A percentile compares a stretch with the other conserved stretches of the same genome.
Conservation (phyloP, 441 rosid species). For the Corymbia calophylla region DNA sequence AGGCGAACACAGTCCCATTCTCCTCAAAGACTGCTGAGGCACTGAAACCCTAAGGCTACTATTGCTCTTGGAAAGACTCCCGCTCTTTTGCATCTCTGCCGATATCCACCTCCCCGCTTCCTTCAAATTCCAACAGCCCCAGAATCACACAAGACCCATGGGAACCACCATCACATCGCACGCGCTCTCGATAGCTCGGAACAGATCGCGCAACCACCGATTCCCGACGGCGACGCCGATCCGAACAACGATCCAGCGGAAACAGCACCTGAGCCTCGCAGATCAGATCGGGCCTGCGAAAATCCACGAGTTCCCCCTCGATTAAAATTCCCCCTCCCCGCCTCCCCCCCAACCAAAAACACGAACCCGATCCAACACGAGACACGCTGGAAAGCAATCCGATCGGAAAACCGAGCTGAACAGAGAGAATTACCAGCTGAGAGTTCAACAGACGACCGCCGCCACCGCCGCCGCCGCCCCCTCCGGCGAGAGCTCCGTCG, state of each 20-base stretch:
- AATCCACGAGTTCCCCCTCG: background rate
- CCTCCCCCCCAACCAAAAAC: background rate
- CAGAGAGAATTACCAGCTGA: background rate
- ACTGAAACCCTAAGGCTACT: constrained; percentile 27
- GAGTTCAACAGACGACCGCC: background rate
- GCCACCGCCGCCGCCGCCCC: background rate
- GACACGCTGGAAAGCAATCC: background rate
- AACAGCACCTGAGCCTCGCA: background rate
- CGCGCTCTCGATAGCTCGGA: background rate
- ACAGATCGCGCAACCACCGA: background rate
- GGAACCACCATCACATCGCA: background rate
- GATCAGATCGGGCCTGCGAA: background rate
- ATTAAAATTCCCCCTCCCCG: no score
- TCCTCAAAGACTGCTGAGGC: constrained; percentile 62
- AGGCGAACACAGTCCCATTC: constrained; percentile 81
- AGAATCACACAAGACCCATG: background rate
- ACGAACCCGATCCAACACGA: background rate
- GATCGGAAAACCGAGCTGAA: background rate
- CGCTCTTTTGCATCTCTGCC: constrained; percentile 49
- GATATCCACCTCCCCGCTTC: background rate
- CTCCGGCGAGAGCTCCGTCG: background rate
- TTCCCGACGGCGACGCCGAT: background rate
- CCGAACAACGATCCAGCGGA: background rate
- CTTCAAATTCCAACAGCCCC: background rate
- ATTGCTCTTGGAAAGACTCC: constrained; percentile 31